A percentile compares a stretch with the other conserved stretches of the same genome.
Conservation (phyloP, 257 asterid genomes). For the Catharanthus roseus region DNA sequence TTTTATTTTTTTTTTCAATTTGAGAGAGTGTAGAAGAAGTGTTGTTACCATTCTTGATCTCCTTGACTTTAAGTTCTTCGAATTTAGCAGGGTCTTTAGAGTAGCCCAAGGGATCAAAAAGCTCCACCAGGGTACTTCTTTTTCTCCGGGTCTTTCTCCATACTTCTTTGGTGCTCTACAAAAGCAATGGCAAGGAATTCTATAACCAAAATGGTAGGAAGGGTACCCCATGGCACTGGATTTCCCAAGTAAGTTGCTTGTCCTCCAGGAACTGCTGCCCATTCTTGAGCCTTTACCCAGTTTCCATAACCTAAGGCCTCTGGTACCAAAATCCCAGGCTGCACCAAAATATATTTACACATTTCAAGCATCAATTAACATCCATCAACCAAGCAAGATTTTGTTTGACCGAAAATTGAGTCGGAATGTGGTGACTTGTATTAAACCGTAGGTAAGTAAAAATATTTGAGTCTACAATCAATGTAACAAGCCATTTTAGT, state of each 20-base stretch:
- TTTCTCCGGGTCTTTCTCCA: slow-evolving; percentile 85
- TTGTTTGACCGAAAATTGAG: too few species aligned
- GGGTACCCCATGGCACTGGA: slow-evolving; percentile 98
- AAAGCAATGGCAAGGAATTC: slow-evolving; percentile 86
- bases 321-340: slow-evolving; percentile 80
- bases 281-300: slow-evolving; percentile 95
- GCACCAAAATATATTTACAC: slow-evolving; percentile 22
- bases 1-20: too few species aligned
- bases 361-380: neutral
- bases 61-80: slow-evolving; percentile 76
- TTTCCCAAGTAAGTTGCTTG: slow-evolving; percentile 90
- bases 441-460: too few species aligned
- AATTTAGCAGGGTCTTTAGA: slow-evolving; percentile 83
- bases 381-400: too few species aligned
- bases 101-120: slow-evolving; percentile 84
- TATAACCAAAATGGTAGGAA: slow-evolving; percentile 77
- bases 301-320: slow-evolving; percentile 94
- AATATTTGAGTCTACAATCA: too few species aligned
- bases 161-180: slow-evolving; percentile 92
- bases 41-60: slow-evolving; percentile 72
- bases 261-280: slow-evolving; percentile 96
- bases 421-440: too few species aligned
- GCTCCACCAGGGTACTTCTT: slow-evolving; percentile 99
- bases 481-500: too few species aligned
- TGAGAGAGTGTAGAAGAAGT: too few species aligned